Conservation (phyloP, 495 filamentous ascomycete genomes). For the Aspergillus sclerotioniger region DNA sequence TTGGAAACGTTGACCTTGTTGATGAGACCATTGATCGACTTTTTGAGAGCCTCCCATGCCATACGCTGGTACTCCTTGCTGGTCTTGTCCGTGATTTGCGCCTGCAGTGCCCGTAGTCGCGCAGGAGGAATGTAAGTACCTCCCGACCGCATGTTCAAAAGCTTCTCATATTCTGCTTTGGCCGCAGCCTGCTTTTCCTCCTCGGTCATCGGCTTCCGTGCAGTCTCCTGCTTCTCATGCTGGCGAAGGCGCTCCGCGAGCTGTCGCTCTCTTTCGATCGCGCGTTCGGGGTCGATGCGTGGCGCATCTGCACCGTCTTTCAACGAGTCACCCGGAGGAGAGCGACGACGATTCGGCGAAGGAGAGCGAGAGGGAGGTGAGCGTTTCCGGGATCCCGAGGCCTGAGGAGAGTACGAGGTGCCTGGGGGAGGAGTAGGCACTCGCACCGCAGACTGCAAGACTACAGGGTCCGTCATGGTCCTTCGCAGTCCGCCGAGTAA, state of each 20-base stretch:
- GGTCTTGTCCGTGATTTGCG: conserved; percentile 92
- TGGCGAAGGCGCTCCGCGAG: conserved; percentile 58
- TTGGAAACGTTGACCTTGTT: conserved; percentile 98
- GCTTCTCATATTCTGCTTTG: conserved; percentile 88
- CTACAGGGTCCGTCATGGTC: conserved; percentile 46
- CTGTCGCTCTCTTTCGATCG: conserved; percentile 60
- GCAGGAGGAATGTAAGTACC: conserved; percentile 96
- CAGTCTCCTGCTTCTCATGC: conserved; percentile 49
- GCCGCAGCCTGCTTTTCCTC: conserved; percentile 80
- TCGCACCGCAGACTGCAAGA: conserved; percentile 65
- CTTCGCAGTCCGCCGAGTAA: conserved; percentile 12
- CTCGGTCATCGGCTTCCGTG: conserved; percentile 65
- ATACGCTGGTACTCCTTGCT: conserved; percentile 98
- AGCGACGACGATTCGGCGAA: conserved; percentile 60
- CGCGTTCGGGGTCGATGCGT: conserved; percentile 54
- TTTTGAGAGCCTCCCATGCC: conserved; percentile 98
- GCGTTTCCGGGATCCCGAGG: conserved; percentile 56
- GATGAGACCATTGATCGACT: conserved; percentile 96
- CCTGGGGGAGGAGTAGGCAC: conserved; percentile 64
- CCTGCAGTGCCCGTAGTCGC: conserved; percentile 84
- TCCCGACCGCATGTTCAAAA: conserved; percentile 85
- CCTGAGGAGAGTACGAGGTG: conserved; percentile 42
- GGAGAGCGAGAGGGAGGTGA: conserved; percentile 63
- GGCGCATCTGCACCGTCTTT: conserved; percentile 40
- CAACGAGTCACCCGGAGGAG: conserved; percentile 48